Conservation (phyloP, 495 filamentous ascomycete genomes). For the Aspergillus ellipticus region DNA sequence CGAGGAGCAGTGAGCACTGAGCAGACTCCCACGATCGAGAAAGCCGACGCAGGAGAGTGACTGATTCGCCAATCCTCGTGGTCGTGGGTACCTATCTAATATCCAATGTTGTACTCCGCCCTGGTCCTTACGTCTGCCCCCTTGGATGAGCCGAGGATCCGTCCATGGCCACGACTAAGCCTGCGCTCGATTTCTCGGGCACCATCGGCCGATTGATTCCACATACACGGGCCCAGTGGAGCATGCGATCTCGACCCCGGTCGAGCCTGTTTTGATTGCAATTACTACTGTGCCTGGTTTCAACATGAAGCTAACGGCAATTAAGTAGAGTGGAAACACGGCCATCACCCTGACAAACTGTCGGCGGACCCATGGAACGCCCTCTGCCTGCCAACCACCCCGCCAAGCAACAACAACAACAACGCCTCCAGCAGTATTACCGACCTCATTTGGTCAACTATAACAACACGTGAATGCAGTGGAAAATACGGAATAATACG, state of each 20-base stretch:
- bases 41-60: too few species aligned
- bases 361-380: not conserved
- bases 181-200: not conserved
- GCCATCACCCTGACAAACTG: not conserved
- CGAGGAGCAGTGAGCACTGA: too few species aligned
- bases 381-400: not conserved
- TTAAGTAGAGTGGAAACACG: not conserved
- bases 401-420: not conserved
- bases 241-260: not conserved
- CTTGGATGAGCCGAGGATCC: not conserved
- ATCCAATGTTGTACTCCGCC: too few species aligned
- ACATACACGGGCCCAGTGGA: not conserved
- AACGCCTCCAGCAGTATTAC: not conserved
- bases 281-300: constrained; percentile 2
- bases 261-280: not conserved
- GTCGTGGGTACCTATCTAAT: too few species aligned
- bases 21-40: too few species aligned
- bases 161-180: not conserved
- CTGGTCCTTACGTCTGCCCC: not conserved
- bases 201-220: not conserved
- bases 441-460: not conserved
- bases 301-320: not conserved
- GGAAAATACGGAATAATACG: not conserved
- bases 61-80: too few species aligned
- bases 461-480: not conserved